Evolutionary conservation across 75 land plant species (phyloP), one percentile per base, ranked within the genome.

Genomic region (Sequoiadendron giganteum): DNA sequence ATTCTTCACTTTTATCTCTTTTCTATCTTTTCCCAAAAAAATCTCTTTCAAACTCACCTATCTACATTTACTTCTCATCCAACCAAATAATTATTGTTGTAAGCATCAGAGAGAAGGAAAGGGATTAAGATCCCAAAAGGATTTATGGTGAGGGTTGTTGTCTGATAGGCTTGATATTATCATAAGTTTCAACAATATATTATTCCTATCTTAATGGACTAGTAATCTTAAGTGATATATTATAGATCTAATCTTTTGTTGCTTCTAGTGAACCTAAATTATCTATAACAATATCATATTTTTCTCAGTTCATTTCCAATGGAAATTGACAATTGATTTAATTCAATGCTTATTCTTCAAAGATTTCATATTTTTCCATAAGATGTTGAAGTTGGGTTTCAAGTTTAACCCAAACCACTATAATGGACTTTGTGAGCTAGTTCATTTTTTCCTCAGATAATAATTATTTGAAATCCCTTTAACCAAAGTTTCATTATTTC

Each of bases 331-430:
- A 90, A 84, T 91, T 92, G 40, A 98, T 96, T 88, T 92, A 92
- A 79, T 93, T 94, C 48, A 77, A 85, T 9, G 97, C 97, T 76
- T 95, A 94, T 86, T 98, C 97, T 56, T 93, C 92, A 5, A 94
- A 91, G 42, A 92, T 86, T 45, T 90, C 90, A 88, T 98, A 97
- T 47, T 98, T 93, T 5, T 89, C 90, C 89, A 95, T 90, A 10
- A 98, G 93, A 10, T 98, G 93, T 25, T 86, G 89, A 85, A 96
- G 94, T 80, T 97, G 97, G 19, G 96, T 96, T n/a, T 92, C 90
- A 34, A 93, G 90, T 89, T 97, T 96, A 14, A 97, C 98, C 98
- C 99, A 96, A 18, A 97, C 96, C 34, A 96, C 99, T 81, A 97
- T 90, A 47, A 95, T 85, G 14, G 99, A 96, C 30, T 90, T 90